phyloP scores from a whole-genome alignment of 139 green algal species.

The Micractinium sp. region DNA sequence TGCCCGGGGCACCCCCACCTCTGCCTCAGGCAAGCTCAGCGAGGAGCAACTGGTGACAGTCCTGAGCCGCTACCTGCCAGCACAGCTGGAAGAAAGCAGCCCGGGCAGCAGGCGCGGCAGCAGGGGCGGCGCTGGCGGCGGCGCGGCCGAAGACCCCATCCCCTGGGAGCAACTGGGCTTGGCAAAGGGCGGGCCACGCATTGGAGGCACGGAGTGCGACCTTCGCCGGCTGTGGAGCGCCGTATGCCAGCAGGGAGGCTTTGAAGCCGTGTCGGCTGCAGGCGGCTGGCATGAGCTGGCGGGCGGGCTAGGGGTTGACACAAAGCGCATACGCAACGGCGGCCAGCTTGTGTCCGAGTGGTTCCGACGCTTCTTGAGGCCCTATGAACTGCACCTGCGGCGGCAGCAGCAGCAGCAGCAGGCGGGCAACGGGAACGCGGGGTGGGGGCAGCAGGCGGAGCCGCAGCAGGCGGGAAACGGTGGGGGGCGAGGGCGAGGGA shows the following conservation, averaged over 20 bases:
- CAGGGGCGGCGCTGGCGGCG: neutral
- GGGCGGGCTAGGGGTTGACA: neutral
- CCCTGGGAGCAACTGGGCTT: neutral
- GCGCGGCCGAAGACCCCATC: neutral
- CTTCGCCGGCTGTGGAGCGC: neutral
- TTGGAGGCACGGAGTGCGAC: neutral
- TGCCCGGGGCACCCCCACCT: too few relatives aligned
- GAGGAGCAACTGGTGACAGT: neutral
- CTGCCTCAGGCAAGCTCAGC: neutral
- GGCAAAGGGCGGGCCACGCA: neutral
- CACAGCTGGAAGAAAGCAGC: neutral
- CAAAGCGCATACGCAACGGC: neutral
- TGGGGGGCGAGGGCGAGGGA: too few relatives aligned
- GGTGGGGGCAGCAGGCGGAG: neutral
- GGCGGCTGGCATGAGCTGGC: neutral
- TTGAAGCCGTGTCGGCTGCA: neutral
- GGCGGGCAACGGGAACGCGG: neutral
- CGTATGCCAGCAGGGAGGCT: neutral
- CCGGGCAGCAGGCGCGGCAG: neutral
- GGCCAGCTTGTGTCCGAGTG: neutral
- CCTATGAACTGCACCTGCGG: constrained; percentile 1
- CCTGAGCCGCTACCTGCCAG: neutral
- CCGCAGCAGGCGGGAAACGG: too few relatives aligned
- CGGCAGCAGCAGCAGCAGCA: neutral
- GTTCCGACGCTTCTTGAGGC: neutral